Evolutionary conservation across 768 basidiomycete species (phyloP).

Genomic region (Gymnopilus dilepis): DNA sequence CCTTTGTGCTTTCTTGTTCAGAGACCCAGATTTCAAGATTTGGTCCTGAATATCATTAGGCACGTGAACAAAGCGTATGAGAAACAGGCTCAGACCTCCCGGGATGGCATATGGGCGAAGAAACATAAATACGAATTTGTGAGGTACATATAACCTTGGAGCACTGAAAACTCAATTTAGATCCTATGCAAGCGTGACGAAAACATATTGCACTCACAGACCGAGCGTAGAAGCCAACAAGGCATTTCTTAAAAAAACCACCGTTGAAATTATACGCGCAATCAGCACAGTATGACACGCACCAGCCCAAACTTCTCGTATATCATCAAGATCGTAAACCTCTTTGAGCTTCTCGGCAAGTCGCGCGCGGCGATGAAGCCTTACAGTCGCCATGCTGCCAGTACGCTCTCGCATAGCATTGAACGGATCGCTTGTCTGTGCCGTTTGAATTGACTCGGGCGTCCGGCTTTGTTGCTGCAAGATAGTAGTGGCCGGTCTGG

Average conservation of each 20-base stretch:
- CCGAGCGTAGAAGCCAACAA: conserved; percentile 90
- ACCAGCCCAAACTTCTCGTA: conserved; percentile 88
- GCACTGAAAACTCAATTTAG: conserved; percentile 50
- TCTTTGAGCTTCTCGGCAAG: conserved; percentile 90
- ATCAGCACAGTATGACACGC: conserved; percentile 27
- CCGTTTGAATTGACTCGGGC: neutral
- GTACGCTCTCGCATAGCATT: conserved; percentile 43
- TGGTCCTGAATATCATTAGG: conserved; percentile 64
- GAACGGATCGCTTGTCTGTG: conserved; percentile 16
- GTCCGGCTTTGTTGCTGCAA: conserved; percentile 9
- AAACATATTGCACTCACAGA: conserved; percentile 61
- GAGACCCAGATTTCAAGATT: conserved; percentile 88
- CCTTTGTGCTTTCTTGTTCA: conserved; percentile 86
- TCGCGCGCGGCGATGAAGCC: conserved; percentile 65
- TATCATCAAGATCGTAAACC: conserved; percentile 81
- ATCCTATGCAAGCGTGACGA: neutral
- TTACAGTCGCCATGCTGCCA: conserved; percentile 78
- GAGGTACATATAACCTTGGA: conserved; percentile 98
- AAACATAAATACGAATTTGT: conserved; percentile 95
- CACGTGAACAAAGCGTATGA: neutral
- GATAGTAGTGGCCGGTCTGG: conserved; percentile 36
- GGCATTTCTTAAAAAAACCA: conserved; percentile 72
- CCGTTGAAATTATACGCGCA: neutral
- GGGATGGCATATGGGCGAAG: conserved; percentile 91
- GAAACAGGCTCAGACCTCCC: conserved; percentile 65